phyloP scores from a whole-genome alignment of 1,139 yeast genomes.

The Taiozyma sp. region DNA sequence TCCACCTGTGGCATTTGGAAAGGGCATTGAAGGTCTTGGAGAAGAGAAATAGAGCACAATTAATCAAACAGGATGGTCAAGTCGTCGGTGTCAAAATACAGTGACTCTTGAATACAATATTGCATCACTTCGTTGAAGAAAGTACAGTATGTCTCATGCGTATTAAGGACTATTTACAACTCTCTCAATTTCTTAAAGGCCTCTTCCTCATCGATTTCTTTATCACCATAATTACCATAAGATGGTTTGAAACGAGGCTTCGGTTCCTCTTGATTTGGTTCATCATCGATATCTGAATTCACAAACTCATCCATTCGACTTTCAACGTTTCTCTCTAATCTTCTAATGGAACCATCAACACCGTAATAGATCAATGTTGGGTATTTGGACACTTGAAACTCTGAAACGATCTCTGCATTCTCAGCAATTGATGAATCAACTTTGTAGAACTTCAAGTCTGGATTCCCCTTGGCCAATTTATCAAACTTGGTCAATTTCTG shows the following conservation, averaged over 20 bases:
- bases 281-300: not conserved
- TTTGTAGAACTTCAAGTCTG: conserved; percentile 11
- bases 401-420: conserved; percentile 13
- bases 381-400: conserved; percentile 14
- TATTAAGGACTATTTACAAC: conserved; percentile 2
- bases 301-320: conserved; percentile 2
- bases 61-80: conserved; percentile 53
- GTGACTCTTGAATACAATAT: not conserved
- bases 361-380: conserved; percentile 18
- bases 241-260: not conserved
- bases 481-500: conserved; percentile 17
- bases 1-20: conserved; percentile 56
- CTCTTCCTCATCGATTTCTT: conserved; percentile 14
- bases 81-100: conserved; percentile 68
- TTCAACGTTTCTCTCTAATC: conserved; percentile 6
- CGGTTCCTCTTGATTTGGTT: conserved; percentile 3
- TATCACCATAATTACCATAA: conserved; percentile 1
- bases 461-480: conserved; percentile 9
- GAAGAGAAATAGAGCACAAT: conserved; percentile 63
- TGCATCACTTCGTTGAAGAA: too few species aligned
- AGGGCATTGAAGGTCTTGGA: conserved; percentile 56
- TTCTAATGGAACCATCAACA: conserved; percentile 3
- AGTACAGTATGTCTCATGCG: too few species aligned
- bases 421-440: conserved; percentile 15
- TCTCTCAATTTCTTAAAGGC: conserved; percentile 17